Evolutionary conservation across 495 filamentous ascomycete species (phyloP).

Genomic region (Tricharina praecox): DNA sequence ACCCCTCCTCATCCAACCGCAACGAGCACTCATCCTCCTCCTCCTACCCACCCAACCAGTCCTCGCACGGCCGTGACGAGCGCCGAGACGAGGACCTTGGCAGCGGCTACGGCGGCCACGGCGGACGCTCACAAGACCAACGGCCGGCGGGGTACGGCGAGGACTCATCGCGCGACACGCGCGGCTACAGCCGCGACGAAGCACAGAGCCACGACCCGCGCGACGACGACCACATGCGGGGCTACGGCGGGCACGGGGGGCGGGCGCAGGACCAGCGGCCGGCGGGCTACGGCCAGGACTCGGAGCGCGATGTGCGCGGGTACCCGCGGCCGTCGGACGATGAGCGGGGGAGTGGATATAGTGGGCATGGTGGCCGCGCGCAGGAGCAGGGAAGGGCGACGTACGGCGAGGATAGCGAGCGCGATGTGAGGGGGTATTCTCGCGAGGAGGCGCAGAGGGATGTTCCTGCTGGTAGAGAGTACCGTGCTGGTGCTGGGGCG

Average conservation of each 20-base stretch:
- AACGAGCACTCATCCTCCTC: too few species aligned
- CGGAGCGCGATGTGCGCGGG: too few species aligned
- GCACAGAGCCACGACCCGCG: not conserved
- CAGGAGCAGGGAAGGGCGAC: not conserved
- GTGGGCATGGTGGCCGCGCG: not conserved
- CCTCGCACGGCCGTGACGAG: too few species aligned
- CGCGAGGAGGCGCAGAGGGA: not conserved
- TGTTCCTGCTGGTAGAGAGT: too few species aligned
- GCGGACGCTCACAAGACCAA: too few species aligned
- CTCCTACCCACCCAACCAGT: too few species aligned
- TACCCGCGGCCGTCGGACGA: too few species aligned
- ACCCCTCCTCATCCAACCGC: too few species aligned
- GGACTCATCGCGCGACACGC: not conserved
- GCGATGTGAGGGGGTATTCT: too few species aligned
- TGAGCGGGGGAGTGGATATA: too few species aligned
- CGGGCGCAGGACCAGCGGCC: not conserved
- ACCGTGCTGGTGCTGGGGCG: too few species aligned
- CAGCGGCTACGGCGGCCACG: slow-evolving; percentile 2
- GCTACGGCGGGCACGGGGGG: not conserved
- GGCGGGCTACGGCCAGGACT: too few species aligned
- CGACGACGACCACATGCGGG: not conserved
- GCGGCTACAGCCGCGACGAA: not conserved
- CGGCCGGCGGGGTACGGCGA: not conserved
- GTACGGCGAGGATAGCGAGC: not conserved
- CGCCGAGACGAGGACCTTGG: not conserved